phyloP scores from a whole-genome alignment of 169 alveolate genomes.

The Cryptosporidium meleagridis region DNA sequence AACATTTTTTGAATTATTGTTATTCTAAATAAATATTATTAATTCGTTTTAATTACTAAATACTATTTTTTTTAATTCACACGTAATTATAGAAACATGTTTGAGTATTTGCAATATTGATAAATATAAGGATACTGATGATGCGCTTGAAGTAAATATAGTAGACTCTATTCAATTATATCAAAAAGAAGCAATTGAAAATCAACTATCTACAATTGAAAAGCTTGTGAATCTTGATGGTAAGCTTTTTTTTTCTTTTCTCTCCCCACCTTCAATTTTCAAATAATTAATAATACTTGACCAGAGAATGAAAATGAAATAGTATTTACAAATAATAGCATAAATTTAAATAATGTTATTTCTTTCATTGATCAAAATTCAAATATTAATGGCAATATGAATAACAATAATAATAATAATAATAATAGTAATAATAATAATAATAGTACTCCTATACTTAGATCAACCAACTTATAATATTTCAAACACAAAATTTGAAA shows the following conservation, averaged over 20 bases:
- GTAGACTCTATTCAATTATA: slow-evolving; percentile 45
- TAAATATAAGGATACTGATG: slow-evolving; percentile 51
- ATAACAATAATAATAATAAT: not conserved
- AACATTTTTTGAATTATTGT: not conserved
- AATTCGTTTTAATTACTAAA: not conserved
- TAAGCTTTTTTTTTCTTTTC: not conserved
- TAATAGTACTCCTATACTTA: not conserved
- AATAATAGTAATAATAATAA: not conserved
- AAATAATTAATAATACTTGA: not conserved
- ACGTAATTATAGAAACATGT: slow-evolving; percentile 23
- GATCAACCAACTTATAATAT: slow-evolving; percentile 17
- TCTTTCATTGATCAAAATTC: not conserved
- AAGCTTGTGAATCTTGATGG: slow-evolving; percentile 16
- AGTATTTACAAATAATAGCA: slow-evolving; percentile 6
- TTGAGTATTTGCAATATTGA: slow-evolving; percentile 40
- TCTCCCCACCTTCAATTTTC: not conserved
- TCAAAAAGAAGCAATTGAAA: slow-evolving; percentile 62
- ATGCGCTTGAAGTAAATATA: slow-evolving; percentile 20
- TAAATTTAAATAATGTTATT: slow-evolving; percentile 5
- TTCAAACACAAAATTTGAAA: slow-evolving; percentile 19
- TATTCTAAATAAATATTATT: not conserved
- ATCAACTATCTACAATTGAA: slow-evolving; percentile 35
- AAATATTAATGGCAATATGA: not conserved
- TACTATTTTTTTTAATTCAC: not conserved
- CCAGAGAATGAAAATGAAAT: slow-evolving; percentile 26